These are phyloP conservation scores for Fusarium sp. DNA, from an alignment of 2,329 filamentous ascomycete species.

Conservation along the genomic window DNA sequence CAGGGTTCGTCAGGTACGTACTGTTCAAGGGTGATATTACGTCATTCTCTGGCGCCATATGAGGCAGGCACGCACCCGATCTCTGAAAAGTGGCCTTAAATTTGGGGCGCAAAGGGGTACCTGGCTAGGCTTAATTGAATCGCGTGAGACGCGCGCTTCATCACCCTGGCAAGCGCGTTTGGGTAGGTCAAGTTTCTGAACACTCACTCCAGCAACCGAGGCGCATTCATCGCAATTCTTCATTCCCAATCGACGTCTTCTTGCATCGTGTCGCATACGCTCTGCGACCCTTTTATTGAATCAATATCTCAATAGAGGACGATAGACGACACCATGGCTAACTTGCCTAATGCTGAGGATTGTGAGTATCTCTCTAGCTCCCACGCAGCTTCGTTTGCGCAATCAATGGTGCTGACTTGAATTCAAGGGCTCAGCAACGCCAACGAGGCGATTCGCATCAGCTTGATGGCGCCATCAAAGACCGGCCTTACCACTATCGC, in stretches of 20 bases:
- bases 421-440: constrained; percentile 68
- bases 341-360: constrained; percentile 48
- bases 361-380: constrained; percentile 44
- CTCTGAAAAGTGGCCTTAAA: constrained; percentile 20
- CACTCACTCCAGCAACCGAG: background rate
- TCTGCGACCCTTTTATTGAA: background rate
- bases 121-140: constrained; percentile 34
- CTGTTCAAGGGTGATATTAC: constrained; percentile 26
- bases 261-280: constrained; percentile 1
- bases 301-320: background rate
- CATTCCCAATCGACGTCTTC: background rate
- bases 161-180: constrained; percentile 21
- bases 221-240: constrained; percentile 19
- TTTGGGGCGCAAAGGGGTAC: constrained; percentile 28
- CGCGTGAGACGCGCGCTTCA: constrained; percentile 22
- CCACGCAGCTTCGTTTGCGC: background rate
- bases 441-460: constrained; percentile 73
- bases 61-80: background rate
- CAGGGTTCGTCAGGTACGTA: constrained; percentile 24
- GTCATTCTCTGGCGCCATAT: constrained; percentile 29
- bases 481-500: constrained; percentile 67
- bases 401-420: constrained; percentile 31
- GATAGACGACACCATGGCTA: constrained; percentile 41
- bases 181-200: background rate
- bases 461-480: constrained; percentile 64